Conservation (phyloP, 2,329 filamentous ascomycete species). For the Monilinia fructigena region DNA sequence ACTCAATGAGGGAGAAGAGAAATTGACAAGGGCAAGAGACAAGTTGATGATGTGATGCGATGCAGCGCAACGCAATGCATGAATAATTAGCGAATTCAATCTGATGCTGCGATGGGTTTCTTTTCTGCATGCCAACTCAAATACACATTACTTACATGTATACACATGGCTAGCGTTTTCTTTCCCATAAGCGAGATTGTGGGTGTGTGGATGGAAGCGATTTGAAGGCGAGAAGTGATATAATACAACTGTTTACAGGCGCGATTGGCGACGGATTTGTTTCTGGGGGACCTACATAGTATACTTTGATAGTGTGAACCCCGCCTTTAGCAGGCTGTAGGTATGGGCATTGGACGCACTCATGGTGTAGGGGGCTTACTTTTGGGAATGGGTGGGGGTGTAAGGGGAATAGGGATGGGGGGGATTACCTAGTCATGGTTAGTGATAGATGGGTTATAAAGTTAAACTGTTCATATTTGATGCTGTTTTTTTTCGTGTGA, state of each 20-base stretch:
- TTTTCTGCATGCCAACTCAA: slow-evolving; percentile 1
- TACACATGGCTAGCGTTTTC: neutral
- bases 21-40: neutral
- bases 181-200: neutral
- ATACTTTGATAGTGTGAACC: neutral
- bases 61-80: neutral
- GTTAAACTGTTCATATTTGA: neutral
- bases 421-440: slow-evolving; percentile 2
- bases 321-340: neutral
- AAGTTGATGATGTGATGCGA: neutral
- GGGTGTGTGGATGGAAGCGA: neutral
- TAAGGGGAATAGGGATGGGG: neutral
- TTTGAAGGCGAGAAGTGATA: neutral
- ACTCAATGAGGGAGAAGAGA: neutral
- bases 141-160: slow-evolving; percentile 9
- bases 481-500: neutral
- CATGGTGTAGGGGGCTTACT: slow-evolving; percentile 5
- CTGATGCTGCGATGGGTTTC: slow-evolving; percentile 1
- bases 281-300: slow-evolving; percentile 1
- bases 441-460: slow-evolving; percentile 8
- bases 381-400: neutral
- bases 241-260: slow-evolving; percentile 16
- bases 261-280: slow-evolving; percentile 12
- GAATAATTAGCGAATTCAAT: neutral
- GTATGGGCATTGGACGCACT: slow-evolving; percentile 4